A percentile compares a stretch with the other conserved stretches of the same genome.
phyloP scores from a whole-genome alignment of 225 moss, liverwort and hornwort species.

The Bryum argenteum region DNA sequence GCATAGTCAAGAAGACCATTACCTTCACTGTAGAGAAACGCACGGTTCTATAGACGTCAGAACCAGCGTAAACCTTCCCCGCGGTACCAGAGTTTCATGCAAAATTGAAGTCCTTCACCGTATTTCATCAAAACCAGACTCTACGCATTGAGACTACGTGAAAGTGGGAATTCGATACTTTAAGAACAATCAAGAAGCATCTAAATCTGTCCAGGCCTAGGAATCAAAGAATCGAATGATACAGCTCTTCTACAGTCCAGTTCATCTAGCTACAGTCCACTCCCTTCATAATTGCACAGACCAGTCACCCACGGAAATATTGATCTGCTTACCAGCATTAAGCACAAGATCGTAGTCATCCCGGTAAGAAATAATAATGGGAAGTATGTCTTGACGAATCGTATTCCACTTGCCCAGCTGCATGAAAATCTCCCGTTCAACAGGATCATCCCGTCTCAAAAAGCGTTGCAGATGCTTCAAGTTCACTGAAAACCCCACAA shows the following conservation, averaged over 20 bases:
- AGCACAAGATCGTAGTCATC: constrained; percentile 81
- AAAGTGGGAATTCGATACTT: neutral
- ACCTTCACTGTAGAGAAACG: constrained; percentile 74
- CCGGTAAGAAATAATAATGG: constrained; percentile 69
- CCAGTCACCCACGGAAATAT: neutral
- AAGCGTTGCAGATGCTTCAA: constrained; percentile 84
- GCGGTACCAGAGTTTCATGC: too few species aligned
- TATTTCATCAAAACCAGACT: neutral
- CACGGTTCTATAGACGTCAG: neutral
- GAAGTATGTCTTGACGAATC: constrained; percentile 81
- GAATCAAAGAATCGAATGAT: too few species aligned
- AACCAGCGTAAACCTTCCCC: neutral
- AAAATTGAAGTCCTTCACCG: neutral
- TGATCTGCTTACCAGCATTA: constrained; percentile 58
- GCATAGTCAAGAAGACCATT: constrained; percentile 95
- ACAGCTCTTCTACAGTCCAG: neutral
- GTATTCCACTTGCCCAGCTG: constrained; percentile 96
- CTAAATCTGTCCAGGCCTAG: neutral
- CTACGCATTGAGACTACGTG: neutral
- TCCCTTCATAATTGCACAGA: neutral
- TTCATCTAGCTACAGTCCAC: neutral
- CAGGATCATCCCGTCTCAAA: constrained; percentile 76
- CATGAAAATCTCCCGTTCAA: constrained; percentile 73
- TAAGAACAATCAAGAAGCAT: neutral
- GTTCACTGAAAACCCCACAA: constrained; percentile 51